These are phyloP conservation scores for Geopyxis carbonaria DNA, from an alignment of 495 filamentous ascomycete species.

Conservation along the genomic window DNA sequence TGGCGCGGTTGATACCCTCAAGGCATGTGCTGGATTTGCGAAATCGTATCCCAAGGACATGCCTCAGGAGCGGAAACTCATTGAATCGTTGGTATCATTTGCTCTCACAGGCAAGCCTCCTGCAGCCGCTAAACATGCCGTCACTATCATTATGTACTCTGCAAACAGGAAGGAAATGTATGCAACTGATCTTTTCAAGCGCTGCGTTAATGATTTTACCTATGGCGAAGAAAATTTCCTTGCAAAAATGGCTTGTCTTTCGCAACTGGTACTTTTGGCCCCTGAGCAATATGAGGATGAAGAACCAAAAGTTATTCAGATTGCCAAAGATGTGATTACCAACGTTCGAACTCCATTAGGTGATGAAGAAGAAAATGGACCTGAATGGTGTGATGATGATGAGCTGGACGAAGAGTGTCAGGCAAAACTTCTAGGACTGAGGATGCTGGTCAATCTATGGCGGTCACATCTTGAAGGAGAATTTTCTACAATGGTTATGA, in stretches of 20 bases:
- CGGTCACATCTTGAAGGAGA: constrained; percentile 33
- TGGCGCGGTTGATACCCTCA: constrained; percentile 67
- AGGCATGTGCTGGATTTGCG: constrained; percentile 80
- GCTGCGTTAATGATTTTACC: constrained; percentile 55
- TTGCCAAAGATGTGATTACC: constrained; percentile 59
- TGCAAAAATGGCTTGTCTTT: constrained; percentile 66
- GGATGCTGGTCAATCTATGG: constrained; percentile 71
- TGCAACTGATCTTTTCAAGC: constrained; percentile 62
- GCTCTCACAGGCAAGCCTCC: constrained; percentile 66
- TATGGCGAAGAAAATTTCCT: constrained; percentile 63
- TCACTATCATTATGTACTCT: constrained; percentile 64
- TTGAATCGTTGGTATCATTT: constrained; percentile 60
- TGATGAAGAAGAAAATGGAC: constrained; percentile 28
- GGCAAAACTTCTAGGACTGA: constrained; percentile 78
- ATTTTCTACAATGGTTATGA: constrained; percentile 41
- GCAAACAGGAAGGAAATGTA: constrained; percentile 72
- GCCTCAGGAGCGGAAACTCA: constrained; percentile 68
- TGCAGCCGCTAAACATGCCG: constrained; percentile 77
- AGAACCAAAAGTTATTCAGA: constrained; percentile 58
- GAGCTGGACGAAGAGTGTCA: constrained; percentile 61
- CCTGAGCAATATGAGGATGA: constrained; percentile 54
- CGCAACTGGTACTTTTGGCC: constrained; percentile 66
- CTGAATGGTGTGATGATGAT: constrained; percentile 48
- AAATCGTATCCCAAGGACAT: constrained; percentile 69
- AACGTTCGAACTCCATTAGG: constrained; percentile 43